These are phyloP conservation scores for Eutypa lata DNA, from an alignment of 2,329 filamentous ascomycete genomes.

Conservation along the genomic window DNA sequence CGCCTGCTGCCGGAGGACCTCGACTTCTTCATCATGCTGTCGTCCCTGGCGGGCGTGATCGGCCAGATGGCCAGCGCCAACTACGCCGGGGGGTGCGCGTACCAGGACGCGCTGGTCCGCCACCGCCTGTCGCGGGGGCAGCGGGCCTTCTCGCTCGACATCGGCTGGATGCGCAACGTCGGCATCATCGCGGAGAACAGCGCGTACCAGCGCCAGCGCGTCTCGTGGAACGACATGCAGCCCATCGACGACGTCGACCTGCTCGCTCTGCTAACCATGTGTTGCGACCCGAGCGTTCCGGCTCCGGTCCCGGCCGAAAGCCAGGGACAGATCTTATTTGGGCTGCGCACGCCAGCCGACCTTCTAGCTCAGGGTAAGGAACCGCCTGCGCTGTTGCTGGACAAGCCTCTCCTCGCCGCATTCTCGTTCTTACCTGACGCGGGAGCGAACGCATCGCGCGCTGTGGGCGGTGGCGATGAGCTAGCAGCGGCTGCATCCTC, in stretches of 20 bases:
- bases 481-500: no score
- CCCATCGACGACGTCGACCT: constrained; percentile 8
- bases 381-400: no score
- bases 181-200: background rate
- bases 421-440: no score
- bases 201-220: background rate
- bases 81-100: background rate
- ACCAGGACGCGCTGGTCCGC: background rate
- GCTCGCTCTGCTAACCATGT: constrained; percentile 8
- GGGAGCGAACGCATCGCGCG: no score
- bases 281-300: background rate
- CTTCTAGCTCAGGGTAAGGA: no score
- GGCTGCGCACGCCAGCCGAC: no score
- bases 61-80: background rate
- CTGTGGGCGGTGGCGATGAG: no score
- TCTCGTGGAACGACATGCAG: background rate
- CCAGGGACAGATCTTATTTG: no score
- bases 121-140: background rate
- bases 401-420: no score
- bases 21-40: constrained; percentile 1
- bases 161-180: constrained; percentile 1
- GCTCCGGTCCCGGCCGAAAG: no score
- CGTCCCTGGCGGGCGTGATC: background rate
- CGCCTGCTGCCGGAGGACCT: background rate
- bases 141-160: background rate